phyloP scores from a whole-genome alignment of 805 yeast species.

The Sugiyamaella chiloensis region DNA sequence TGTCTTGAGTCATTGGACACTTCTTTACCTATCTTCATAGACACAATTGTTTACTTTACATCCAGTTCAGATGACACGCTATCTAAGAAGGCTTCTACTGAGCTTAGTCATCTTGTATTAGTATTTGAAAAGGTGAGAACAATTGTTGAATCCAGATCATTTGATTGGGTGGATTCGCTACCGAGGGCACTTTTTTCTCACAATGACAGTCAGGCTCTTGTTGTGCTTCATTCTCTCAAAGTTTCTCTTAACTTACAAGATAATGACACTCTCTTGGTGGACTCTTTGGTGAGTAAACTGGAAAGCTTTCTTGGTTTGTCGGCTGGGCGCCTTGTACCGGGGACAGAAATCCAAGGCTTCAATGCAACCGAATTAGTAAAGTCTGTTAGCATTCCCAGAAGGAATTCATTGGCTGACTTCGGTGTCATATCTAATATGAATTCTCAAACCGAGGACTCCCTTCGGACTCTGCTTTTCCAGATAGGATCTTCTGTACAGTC shows the following conservation, averaged over 20 bases:
- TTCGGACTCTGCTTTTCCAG: neutral
- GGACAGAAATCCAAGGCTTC: neutral
- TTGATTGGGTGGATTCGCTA: conserved; percentile 31
- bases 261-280: neutral
- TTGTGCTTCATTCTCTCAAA: conserved; percentile 17
- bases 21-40: conserved; percentile 39
- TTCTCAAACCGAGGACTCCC: neutral
- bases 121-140: conserved; percentile 13
- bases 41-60: conserved; percentile 32
- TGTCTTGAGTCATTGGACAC: conserved; percentile 38
- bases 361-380: neutral
- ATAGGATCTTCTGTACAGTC: neutral
- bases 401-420: conserved; percentile 6
- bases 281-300: conserved; percentile 1
- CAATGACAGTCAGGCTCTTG: conserved; percentile 25
- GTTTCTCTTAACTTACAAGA: conserved; percentile 12
- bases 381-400: neutral
- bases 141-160: conserved; percentile 18
- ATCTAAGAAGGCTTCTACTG: neutral
- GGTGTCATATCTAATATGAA: conserved; percentile 5
- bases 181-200: conserved; percentile 26
- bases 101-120: conserved; percentile 4
- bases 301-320: neutral
- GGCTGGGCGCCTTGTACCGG: neutral
- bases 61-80: conserved; percentile 9